Evolutionary conservation across 352 stramenopile genomes (phyloP).

Genomic region (Phytopythium oedochilum): DNA sequence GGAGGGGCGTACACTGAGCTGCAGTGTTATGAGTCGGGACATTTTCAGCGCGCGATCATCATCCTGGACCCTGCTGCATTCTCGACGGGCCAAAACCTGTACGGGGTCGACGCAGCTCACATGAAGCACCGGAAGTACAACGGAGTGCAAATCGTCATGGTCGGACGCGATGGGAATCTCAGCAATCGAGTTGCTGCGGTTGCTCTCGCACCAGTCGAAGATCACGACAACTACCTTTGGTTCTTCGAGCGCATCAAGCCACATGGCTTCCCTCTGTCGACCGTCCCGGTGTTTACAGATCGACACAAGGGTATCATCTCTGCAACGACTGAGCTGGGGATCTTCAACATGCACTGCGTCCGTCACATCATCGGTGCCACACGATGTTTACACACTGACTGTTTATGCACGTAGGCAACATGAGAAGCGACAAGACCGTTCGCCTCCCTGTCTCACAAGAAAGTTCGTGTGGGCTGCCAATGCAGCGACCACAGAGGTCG

Average conservation of each 20-base stretch:
- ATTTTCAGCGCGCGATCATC: conserved; percentile 12
- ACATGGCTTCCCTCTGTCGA: conserved; percentile 11
- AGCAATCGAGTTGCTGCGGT: conserved; percentile 12
- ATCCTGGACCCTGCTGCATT: conserved; percentile 10
- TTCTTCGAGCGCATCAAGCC: conserved; percentile 9
- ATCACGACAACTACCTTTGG: conserved; percentile 15
- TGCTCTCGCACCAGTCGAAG: conserved; percentile 5
- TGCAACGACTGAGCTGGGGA: background rate
- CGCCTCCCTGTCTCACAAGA: conserved; percentile 11
- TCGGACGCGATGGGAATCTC: conserved; percentile 19
- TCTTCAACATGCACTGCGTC: conserved; percentile 15
- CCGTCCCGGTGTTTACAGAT: conserved; percentile 13
- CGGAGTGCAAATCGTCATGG: conserved; percentile 13
- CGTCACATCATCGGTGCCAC: conserved; percentile 14
- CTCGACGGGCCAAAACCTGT: conserved; percentile 7
- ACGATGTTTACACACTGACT: conserved; percentile 10
- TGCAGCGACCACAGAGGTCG: conserved; percentile 1
- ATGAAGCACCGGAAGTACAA: conserved; percentile 29
- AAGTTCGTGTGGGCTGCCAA: conserved; percentile 12
- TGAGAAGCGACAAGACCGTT: conserved; percentile 2
- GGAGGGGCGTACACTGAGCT: background rate
- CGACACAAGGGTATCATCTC: conserved; percentile 9
- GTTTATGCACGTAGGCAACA: conserved; percentile 12
- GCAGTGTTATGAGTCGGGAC: background rate
- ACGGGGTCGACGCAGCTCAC: conserved; percentile 15